Evolutionary conservation across 768 basidiomycete species (phyloP), one percentile per base, ranked within the genome.

Genomic region (Lepiota brunneoincarnata): DNA sequence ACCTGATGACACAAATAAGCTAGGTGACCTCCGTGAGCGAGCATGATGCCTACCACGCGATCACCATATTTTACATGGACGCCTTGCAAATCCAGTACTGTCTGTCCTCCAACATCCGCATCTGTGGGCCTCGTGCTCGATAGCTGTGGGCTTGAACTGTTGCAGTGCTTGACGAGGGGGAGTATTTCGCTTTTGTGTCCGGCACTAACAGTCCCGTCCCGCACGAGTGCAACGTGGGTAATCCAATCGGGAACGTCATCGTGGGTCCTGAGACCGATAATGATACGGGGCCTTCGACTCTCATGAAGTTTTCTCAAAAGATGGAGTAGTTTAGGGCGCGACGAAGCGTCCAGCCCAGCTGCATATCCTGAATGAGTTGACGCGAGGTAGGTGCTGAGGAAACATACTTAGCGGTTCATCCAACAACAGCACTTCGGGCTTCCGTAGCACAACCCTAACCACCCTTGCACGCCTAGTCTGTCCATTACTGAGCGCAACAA

Each of bases 391-490:
- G 26, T 7, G 26, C 3, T 28, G 48, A 4, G 6, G 39, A 47
- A 24, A 34, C 7, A 76, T 59, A 93, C 92, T 92, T 35, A 93
- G 74, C 0, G 94, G 95, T 67, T 98, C 96, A 57, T 97, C 94
- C n/a, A 98, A 75, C 6, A 98, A 68, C 18, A 98, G 65, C 17
- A 97, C 64, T 56, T 86, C 79, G 0, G 93, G 92, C 41, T 79
- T 75, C 65, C 37, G 72, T 28, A 98, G 64, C 7, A 98, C 67
- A 0, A 90, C 89, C 58, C 86, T 82, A 7, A 90, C 76, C 43
- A 99, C 89, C 41, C 94, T 74, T 4, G 93, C 93, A 15, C 92
- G 73, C 36, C 95, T 73, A 26, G 87, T 98, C 73, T 99, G 95
- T 0, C 96, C 96, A 62, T 95, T 96, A 58, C 89, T 91, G 48